Evolutionary conservation across 441 rosid species (phyloP).

Genomic region (Gossypium davidsonii): DNA sequence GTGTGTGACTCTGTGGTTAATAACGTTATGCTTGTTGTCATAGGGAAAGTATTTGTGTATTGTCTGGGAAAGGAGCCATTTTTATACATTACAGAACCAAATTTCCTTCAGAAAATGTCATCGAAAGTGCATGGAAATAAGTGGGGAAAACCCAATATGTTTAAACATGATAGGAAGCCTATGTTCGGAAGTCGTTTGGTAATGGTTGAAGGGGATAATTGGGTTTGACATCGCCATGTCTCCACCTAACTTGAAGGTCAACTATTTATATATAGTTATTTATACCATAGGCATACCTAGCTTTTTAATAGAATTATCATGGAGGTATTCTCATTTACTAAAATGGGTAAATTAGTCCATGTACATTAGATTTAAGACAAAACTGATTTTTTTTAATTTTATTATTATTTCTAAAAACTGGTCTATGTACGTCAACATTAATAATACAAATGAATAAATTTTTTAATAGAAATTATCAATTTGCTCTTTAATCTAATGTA

Average conservation of each 20-base stretch:
- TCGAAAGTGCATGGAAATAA: slow-evolving; percentile 71
- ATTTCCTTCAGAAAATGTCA: slow-evolving; percentile 63
- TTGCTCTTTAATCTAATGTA: too few species aligned
- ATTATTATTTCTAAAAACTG: too few species aligned
- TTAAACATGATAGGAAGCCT: slow-evolving; percentile 78
- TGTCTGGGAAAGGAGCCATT: slow-evolving; percentile 96
- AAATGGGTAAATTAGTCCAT: too few species aligned
- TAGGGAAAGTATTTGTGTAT: slow-evolving; percentile 84
- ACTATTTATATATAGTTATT: too few species aligned
- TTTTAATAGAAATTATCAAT: too few species aligned
- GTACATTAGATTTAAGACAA: too few species aligned
- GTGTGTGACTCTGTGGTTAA: neutral
- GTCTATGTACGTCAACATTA: too few species aligned
- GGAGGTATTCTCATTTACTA: too few species aligned
- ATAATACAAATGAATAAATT: too few species aligned
- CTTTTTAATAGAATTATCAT: too few species aligned
- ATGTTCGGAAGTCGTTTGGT: slow-evolving; percentile 82
- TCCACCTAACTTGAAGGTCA: slow-evolving; percentile 77
- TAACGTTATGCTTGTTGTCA: neutral
- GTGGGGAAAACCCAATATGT: slow-evolving; percentile 92
- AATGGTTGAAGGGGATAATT: slow-evolving; percentile 91
- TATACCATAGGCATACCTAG: too few species aligned
- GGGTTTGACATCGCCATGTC: slow-evolving; percentile 92
- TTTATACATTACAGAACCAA: slow-evolving; percentile 85
- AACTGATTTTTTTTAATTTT: too few species aligned